Evolutionary conservation across 441 rosid species (phyloP).

Genomic region (Daphne laureola): DNA sequence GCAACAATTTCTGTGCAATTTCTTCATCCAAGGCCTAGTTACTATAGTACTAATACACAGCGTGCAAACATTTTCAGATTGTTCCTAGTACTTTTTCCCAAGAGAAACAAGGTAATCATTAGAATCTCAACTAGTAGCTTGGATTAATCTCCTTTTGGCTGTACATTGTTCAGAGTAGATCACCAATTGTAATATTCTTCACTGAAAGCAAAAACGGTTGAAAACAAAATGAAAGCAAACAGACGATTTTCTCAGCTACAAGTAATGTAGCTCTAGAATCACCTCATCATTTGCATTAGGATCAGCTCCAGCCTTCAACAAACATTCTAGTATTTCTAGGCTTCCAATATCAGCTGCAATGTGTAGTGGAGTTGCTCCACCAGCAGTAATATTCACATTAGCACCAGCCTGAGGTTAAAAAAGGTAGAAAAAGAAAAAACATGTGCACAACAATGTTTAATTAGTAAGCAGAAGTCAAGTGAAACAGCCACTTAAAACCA

Average conservation of each 20-base stretch:
- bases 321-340: constrained; percentile 57
- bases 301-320: constrained; percentile 81
- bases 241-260: not conserved
- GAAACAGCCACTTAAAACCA: no score
- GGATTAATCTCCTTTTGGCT: no score
- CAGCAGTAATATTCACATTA: constrained; percentile 64
- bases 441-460: not conserved
- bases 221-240: constrained; percentile 5
- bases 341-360: constrained; percentile 78
- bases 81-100: no score
- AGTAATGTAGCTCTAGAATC: constrained; percentile 10
- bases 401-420: constrained; percentile 61
- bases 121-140: no score
- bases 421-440: not conserved
- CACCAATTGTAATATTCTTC: not conserved
- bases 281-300: constrained; percentile 76
- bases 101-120: no score
- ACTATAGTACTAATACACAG: no score
- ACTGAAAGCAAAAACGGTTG: not conserved
- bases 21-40: no score
- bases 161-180: no score
- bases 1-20: not conserved
- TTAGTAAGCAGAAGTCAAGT: no score
- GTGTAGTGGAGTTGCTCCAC: constrained; percentile 92
- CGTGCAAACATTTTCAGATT: no score